Evolutionary conservation across 2,329 filamentous ascomycete species (phyloP).

Genomic region (Leptographium wingfieldii): DNA sequence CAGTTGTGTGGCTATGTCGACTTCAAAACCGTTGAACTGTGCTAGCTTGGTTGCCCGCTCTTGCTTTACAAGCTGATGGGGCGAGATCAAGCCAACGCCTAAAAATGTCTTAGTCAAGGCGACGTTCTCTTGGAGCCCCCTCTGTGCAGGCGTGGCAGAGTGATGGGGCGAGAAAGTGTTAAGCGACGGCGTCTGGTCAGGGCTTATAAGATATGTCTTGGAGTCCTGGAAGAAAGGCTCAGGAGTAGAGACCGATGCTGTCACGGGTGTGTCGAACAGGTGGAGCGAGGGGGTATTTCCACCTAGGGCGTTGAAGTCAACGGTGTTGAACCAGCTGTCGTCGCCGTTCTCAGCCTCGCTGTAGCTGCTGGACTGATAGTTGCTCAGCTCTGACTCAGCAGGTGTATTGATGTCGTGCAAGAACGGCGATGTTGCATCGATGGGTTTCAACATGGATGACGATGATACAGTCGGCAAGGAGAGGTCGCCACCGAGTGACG

Average conservation of each 20-base stretch:
- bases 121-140: not conserved
- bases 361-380: constrained; percentile 37
- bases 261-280: constrained; percentile 1
- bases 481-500: constrained; percentile 16
- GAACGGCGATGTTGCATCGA: constrained; percentile 27
- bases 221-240: constrained; percentile 14
- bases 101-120: constrained; percentile 10
- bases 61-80: constrained; percentile 28
- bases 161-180: constrained; percentile 29
- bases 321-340: constrained; percentile 23
- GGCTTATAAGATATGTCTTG: constrained; percentile 33
- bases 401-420: constrained; percentile 30
- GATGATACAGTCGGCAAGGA: constrained; percentile 26
- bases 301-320: constrained; percentile 32
- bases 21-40: constrained; percentile 9
- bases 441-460: constrained; percentile 27
- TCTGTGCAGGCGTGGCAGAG: not conserved
- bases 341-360: constrained; percentile 27
- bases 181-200: constrained; percentile 36
- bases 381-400: constrained; percentile 34
- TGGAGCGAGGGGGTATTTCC: constrained; percentile 30
- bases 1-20: constrained; percentile 22
- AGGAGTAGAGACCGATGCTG: constrained; percentile 3
- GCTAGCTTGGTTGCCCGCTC: constrained; percentile 21
- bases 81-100: constrained; percentile 20